A percentile compares a stretch with the other conserved stretches of the same genome.
phyloP scores from a whole-genome alignment of 495 filamentous ascomycete species.

The Amniculicola lignicola region DNA sequence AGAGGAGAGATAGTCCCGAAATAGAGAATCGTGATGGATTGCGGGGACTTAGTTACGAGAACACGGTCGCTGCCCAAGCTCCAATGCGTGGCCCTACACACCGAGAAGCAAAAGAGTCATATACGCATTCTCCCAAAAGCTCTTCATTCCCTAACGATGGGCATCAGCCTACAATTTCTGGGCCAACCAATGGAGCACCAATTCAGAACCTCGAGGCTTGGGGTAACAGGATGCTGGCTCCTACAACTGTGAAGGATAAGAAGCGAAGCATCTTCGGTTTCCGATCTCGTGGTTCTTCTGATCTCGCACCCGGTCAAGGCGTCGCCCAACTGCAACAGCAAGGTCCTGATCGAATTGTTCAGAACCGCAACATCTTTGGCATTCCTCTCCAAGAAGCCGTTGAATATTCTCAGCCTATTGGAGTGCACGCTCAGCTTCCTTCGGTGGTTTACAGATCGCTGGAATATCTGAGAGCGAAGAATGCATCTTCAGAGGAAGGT shows the following conservation, averaged over 20 bases:
- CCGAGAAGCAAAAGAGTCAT: conserved; percentile 42
- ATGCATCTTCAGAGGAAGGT: conserved; percentile 82
- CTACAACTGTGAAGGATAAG: conserved; percentile 64
- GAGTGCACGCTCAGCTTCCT: conserved; percentile 69
- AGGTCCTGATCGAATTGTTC: conserved; percentile 2
- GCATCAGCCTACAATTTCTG: conserved; percentile 62
- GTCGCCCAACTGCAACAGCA: conserved; percentile 11
- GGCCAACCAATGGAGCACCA: conserved; percentile 76
- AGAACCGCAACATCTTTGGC: conserved; percentile 63
- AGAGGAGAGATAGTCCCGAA: conserved; percentile 37
- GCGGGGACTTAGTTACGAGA: conserved; percentile 80
- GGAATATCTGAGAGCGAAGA: conserved; percentile 83
- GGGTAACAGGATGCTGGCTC: conserved; percentile 65
- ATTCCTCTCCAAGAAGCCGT: conserved; percentile 84
- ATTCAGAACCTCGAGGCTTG: conserved; percentile 85
- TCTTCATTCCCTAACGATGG: conserved; percentile 24
- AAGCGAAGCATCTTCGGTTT: conserved; percentile 93
- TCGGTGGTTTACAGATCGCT: conserved; percentile 97
- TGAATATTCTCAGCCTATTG: conserved; percentile 68
- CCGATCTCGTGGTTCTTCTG: conserved; percentile 62
- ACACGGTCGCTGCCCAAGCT: conserved; percentile 69
- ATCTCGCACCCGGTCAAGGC: conserved; percentile 47
- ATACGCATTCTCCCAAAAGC: conserved; percentile 39
- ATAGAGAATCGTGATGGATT: conserved; percentile 50
- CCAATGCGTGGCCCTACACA: conserved; percentile 54